These are phyloP conservation scores for Penicillium sp. DNA, from an alignment of 2,329 filamentous ascomycete species.

Conservation along the genomic window DNA sequence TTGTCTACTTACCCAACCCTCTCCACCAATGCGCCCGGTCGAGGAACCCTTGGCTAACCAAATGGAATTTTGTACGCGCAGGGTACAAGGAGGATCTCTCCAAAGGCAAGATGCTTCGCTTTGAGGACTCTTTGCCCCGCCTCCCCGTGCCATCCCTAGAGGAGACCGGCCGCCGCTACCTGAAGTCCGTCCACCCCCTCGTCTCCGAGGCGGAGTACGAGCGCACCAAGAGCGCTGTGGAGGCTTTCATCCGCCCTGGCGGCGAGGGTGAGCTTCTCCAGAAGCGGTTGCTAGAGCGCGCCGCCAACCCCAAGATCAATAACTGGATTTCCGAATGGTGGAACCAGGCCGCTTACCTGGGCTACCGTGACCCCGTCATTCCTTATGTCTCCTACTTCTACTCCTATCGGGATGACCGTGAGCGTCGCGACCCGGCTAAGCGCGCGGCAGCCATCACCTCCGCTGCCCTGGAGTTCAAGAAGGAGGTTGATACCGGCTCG, in stretches of 20 bases:
- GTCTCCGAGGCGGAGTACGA: slow-evolving; percentile 60
- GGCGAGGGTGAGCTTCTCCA: slow-evolving; percentile 81
- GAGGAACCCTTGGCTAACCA: neutral
- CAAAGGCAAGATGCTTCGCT: slow-evolving; percentile 65
- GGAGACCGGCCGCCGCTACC: slow-evolving; percentile 63
- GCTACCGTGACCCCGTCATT: slow-evolving; percentile 91
- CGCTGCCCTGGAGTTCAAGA: slow-evolving; percentile 88
- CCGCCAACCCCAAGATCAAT: slow-evolving; percentile 75
- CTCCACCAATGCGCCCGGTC: neutral
- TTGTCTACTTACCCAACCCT: neutral
- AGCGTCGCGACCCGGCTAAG: slow-evolving; percentile 83
- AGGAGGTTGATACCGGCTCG: slow-evolving; percentile 75
- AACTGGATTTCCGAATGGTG: slow-evolving; percentile 99
- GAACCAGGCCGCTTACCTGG: slow-evolving; percentile 91
- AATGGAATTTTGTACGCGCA: slow-evolving; percentile 27
- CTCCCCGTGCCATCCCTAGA: slow-evolving; percentile 64
- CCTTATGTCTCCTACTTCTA: slow-evolving; percentile 99
- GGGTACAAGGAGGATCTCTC: slow-evolving; percentile 64
- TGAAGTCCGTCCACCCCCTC: slow-evolving; percentile 66
- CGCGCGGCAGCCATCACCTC: slow-evolving; percentile 88
- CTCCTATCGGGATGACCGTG: slow-evolving; percentile 90
- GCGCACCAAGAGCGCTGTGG: slow-evolving; percentile 72
- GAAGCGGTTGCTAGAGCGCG: slow-evolving; percentile 76
- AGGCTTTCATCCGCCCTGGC: slow-evolving; percentile 85
- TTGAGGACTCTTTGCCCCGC: slow-evolving; percentile 63